Evolutionary conservation across 176 grass and related monocot species (phyloP).

Genomic region (Phragmites australis): DNA sequence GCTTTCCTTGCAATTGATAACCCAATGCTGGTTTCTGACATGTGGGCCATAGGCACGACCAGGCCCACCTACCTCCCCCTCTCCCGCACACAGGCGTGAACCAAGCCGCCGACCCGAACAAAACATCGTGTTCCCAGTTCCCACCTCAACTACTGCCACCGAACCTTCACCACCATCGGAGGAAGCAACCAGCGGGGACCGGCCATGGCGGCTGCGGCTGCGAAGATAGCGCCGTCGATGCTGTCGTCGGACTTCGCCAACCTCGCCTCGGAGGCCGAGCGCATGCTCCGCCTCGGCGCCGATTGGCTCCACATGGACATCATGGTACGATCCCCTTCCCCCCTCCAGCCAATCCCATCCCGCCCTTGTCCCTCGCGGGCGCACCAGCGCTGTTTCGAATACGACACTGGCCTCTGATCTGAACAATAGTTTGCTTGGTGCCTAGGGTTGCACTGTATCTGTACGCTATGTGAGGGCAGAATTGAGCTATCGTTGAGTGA

Average conservation of each 20-base stretch:
- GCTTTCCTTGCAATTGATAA: too few relatives aligned
- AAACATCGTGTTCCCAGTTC: not conserved
- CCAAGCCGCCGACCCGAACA: conserved; percentile 6
- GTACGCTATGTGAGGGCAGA: not conserved
- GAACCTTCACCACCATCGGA: not conserved
- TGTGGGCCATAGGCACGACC: not conserved
- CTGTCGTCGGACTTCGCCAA: conserved; percentile 90
- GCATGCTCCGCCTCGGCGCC: conserved; percentile 85
- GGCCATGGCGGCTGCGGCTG: conserved; percentile 34
- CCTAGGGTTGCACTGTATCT: not conserved
- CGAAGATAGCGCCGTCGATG: conserved; percentile 94
- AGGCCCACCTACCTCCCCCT: not conserved
- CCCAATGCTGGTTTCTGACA: not conserved
- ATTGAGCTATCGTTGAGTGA: not conserved
- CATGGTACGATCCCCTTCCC: conserved; percentile 56
- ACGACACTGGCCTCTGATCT: not conserved
- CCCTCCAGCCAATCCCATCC: not conserved
- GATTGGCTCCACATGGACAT: conserved; percentile 99
- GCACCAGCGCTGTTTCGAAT: not conserved
- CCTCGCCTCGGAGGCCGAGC: conserved; percentile 66
- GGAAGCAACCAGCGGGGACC: conserved; percentile 11
- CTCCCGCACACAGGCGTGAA: not conserved
- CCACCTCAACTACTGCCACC: not conserved
- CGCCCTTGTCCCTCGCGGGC: not conserved
- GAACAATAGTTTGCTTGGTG: not conserved